Percentiles rank a stretch among this genome's conserved stretches.
Conservation (phyloP, 495 filamentous ascomycete genomes). For the Penicillium herquei region DNA sequence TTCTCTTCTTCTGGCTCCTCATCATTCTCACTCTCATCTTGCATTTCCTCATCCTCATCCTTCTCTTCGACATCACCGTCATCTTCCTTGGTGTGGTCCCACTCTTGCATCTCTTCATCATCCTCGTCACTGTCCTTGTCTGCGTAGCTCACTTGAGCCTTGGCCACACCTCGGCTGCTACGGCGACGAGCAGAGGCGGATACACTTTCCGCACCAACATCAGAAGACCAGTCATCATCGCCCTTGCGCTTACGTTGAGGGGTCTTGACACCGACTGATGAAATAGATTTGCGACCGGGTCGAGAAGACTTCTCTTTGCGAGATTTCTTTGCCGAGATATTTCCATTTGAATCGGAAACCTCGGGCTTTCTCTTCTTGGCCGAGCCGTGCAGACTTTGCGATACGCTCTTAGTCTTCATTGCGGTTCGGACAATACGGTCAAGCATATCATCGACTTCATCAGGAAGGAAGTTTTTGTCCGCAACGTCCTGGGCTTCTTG, state of each 20-base stretch:
- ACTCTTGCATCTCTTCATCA: slow-evolving; percentile 53
- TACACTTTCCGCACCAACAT: slow-evolving; percentile 27
- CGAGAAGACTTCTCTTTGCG: slow-evolving; percentile 36
- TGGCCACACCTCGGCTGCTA: slow-evolving; percentile 36
- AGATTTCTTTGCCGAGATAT: slow-evolving; percentile 43
- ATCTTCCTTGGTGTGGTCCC: slow-evolving; percentile 24
- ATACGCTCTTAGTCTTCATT: slow-evolving; percentile 40
- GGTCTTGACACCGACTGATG: slow-evolving; percentile 36
- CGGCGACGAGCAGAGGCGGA: slow-evolving; percentile 36
- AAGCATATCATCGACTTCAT: slow-evolving; percentile 74
- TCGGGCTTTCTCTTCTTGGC: slow-evolving; percentile 52
- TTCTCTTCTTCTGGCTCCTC: slow-evolving; percentile 14
- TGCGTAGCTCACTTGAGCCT: slow-evolving; percentile 48
- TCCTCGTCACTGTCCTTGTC: slow-evolving; percentile 55
- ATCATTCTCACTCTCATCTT: slow-evolving; percentile 21
- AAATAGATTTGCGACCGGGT: slow-evolving; percentile 40
- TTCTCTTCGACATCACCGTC: slow-evolving; percentile 23
- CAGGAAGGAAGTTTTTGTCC: slow-evolving; percentile 76
- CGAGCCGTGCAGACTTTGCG: slow-evolving; percentile 22
- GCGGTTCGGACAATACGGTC: slow-evolving; percentile 60
- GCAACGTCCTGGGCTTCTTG: slow-evolving; percentile 79
- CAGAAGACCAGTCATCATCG: slow-evolving; percentile 46
- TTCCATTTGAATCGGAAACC: slow-evolving; percentile 27
- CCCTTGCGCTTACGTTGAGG: slow-evolving; percentile 43
- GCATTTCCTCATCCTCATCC: slow-evolving; percentile 27